Conservation (phyloP, 1,284 basidiomycete species). For the Filobasidium uniguttulatum region DNA sequence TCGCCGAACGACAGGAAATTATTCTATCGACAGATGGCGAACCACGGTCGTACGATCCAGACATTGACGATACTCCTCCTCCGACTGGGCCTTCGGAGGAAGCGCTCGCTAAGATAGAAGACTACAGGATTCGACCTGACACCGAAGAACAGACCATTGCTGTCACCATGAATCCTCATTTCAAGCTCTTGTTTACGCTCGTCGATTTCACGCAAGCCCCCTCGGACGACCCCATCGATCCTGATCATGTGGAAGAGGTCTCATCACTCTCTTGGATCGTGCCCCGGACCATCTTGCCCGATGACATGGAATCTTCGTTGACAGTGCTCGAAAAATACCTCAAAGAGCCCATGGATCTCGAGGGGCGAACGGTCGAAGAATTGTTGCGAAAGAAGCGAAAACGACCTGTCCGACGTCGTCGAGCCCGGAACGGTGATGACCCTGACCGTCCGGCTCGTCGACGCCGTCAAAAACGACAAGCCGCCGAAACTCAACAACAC, state of each 20-base stretch:
- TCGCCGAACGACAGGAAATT: slow-evolving; percentile 52
- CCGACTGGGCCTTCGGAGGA: slow-evolving; percentile 49
- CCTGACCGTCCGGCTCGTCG: slow-evolving; percentile 11
- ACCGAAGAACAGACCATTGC: slow-evolving; percentile 59
- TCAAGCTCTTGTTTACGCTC: slow-evolving; percentile 60
- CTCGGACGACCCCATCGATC: background rate
- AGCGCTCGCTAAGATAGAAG: slow-evolving; percentile 55
- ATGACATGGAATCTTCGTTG: slow-evolving; percentile 50
- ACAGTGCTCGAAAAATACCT: slow-evolving; percentile 64
- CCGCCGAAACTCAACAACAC: slow-evolving; percentile 60
- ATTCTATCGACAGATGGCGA: slow-evolving; percentile 55
- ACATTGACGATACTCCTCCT: slow-evolving; percentile 41
- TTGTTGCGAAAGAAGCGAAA: slow-evolving; percentile 52
- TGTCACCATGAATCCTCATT: slow-evolving; percentile 56
- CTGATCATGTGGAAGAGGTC: no score
- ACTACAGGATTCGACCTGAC: slow-evolving; percentile 48
- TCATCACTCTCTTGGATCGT: slow-evolving; percentile 70
- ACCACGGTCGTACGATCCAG: slow-evolving; percentile 36
- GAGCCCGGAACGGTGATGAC: slow-evolving; percentile 23
- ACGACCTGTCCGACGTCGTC: slow-evolving; percentile 35
- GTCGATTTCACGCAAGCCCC: slow-evolving; percentile 4
- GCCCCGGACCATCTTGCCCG: slow-evolving; percentile 50
- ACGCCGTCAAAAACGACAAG: slow-evolving; percentile 26
- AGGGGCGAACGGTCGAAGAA: slow-evolving; percentile 49
- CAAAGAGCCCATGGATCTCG: slow-evolving; percentile 55